A percentile compares a stretch with the other conserved stretches of the same genome.
Evolutionary conservation across 441 rosid genomes (phyloP).

Genomic region (Populus hybrid): DNA sequence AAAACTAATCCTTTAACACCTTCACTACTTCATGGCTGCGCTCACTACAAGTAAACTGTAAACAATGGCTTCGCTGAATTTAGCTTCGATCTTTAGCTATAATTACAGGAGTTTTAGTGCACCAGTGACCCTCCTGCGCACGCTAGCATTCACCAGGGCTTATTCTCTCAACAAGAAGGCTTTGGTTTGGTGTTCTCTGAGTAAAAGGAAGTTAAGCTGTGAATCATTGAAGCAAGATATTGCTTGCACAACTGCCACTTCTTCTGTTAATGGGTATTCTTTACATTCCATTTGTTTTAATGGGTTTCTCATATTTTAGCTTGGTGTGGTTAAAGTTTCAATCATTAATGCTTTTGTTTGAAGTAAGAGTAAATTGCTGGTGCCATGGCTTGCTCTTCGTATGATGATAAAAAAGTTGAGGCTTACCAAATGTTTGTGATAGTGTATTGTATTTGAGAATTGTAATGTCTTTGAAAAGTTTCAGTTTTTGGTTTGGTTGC

Average conservation of each 20-base stretch:
- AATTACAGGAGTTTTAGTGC: slow-evolving; percentile 42
- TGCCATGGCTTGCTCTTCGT: background rate
- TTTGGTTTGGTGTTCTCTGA: slow-evolving; percentile 19
- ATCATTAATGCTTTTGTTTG: background rate
- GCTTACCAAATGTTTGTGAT: background rate
- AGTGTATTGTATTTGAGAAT: background rate
- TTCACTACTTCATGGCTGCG: background rate
- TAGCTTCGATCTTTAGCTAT: slow-evolving; percentile 48
- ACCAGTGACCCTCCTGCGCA: slow-evolving; percentile 39
- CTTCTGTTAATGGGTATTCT: slow-evolving; percentile 45
- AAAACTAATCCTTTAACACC: background rate
- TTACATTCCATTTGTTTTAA: slow-evolving; percentile 4
- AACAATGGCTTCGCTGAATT: slow-evolving; percentile 30
- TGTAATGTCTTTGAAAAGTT: background rate
- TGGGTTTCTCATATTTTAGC: background rate
- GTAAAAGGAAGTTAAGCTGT: slow-evolving; percentile 32
- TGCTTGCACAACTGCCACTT: slow-evolving; percentile 27
- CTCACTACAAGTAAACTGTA: background rate
- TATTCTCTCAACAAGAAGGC: slow-evolving; percentile 18
- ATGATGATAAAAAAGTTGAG: background rate
- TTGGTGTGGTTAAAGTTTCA: background rate
- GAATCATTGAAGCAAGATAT: slow-evolving; percentile 31
- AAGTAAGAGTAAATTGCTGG: background rate
- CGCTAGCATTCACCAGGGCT: slow-evolving; percentile 31
- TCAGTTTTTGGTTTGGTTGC: background rate